Evolutionary conservation across 495 filamentous ascomycete genomes (phyloP), one percentile per base, ranked within the genome.

Genomic region (Penicillium alfredii): DNA sequence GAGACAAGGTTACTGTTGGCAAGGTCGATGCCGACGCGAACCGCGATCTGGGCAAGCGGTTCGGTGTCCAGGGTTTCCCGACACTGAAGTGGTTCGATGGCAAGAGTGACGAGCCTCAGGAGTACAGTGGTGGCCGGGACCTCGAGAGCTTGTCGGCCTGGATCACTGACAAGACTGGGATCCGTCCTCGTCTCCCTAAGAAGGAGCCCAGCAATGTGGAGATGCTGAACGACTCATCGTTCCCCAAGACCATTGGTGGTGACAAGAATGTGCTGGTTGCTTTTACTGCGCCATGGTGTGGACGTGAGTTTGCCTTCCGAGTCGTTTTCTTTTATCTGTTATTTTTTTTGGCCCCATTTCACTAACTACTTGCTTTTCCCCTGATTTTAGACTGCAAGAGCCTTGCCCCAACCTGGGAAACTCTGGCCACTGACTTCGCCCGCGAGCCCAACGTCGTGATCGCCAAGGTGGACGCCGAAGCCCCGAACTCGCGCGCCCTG

Each of bases 31-130:
- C 88, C 28, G 92, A 98, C 61, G 79, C 77, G 27, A 77, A 98
- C 71, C 85, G 83, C 54, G 66, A 73, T 13, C 68, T 98, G 38
- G 92, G 88, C 33, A 80, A 81, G 68, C 71, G 78, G 33, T 98
- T 87, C 54, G 86, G 86, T 11, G 74, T 98, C 32, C 82, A 90
- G 64, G 92, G 92, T 7, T 98, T 97, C 72, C 92, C 92, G 10
- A 97, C 92, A 0, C 65, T 98, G 45, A 98, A 98, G 62, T 98
- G 82, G 79, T 98, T 98, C 58, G 90, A 97, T 66, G 92, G 92
- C 39, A 95, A 93, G 77, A 89, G 84, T 47, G 82, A 90, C 44
- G 82, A 72, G 56, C 88, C 92, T 0, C 74, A 72, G 47, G 85
- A 94, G 42, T 97, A 96, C 66, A 81, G 78, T 32, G 81, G 86